These are phyloP conservation scores for Stephanodiscus minutulus DNA, from an alignment of 108 stramenopile species.

Conservation along the genomic window DNA sequence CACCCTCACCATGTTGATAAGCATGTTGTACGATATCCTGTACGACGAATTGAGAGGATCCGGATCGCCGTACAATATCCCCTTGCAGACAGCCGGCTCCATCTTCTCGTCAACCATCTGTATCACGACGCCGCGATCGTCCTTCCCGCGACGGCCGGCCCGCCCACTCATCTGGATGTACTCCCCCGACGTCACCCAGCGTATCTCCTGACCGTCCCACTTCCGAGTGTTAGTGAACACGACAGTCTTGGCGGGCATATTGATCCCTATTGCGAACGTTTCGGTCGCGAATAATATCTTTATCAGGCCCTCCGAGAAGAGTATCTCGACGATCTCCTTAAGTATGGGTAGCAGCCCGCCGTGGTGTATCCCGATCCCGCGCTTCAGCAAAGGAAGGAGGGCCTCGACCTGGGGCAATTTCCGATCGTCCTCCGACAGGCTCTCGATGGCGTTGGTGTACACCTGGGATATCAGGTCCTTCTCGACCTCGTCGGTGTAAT, in stretches of 20 bases:
- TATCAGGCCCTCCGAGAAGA: slow-evolving; percentile 92
- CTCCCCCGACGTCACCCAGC: slow-evolving; percentile 91
- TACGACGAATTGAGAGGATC: slow-evolving; percentile 96
- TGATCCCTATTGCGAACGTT: slow-evolving; percentile 96
- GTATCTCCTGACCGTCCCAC: slow-evolving; percentile 94
- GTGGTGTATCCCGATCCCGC: slow-evolving; percentile 97
- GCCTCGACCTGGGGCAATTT: slow-evolving; percentile 92
- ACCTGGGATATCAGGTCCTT: slow-evolving; percentile 65
- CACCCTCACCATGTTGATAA: slow-evolving; percentile 97
- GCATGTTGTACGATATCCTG: slow-evolving; percentile 99
- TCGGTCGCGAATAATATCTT: slow-evolving; percentile 98
- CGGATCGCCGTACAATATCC: slow-evolving; percentile 92
- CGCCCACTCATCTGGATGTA: slow-evolving; percentile 99
- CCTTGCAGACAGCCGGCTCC: slow-evolving; percentile 96
- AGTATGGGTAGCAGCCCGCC: slow-evolving; percentile 83
- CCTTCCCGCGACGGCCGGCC: slow-evolving; percentile 98
- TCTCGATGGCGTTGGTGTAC: slow-evolving; percentile 72
- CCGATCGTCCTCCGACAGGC: slow-evolving; percentile 84
- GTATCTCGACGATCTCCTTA: slow-evolving; percentile 96
- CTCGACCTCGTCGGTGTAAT: slow-evolving; percentile 88
- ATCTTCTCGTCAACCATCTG: slow-evolving; percentile 99
- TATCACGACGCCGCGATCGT: slow-evolving; percentile 98
- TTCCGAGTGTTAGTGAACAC: slow-evolving; percentile 95
- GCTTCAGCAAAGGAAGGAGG: slow-evolving; percentile 83
- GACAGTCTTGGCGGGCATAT: slow-evolving; percentile 97